Base-by-base conservation (phyloP, 164 flowering plant species). In the Euptelea pleiosperma region DNA sequence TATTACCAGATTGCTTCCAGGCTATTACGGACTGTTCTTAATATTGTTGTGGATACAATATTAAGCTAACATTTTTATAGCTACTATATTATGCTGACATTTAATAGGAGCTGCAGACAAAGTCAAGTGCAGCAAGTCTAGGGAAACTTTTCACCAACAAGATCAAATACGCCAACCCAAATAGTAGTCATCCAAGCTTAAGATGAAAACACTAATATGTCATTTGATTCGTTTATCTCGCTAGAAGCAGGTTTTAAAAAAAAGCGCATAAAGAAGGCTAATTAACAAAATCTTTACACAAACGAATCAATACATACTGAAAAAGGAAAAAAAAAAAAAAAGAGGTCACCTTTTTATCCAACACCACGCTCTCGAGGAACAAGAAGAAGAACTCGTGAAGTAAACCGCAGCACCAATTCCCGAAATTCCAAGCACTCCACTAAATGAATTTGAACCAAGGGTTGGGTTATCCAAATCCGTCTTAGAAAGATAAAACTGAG, bases 391-490 rank as follows among this genome's bases (percentile, higher is more conserved):
- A 16, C 62, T 67, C n/a, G 47, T 48, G 48, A 83, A 84, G 62
- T 65, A 65, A 57, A 83, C 74, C 19, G 96, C 91, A 44, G 83
- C 69, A 26, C 98, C 97, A 52, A 89, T 66, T 36, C 94, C 98
- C 65, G 85, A 87, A 69, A 79, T 65, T 33, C 85, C 96, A 36
- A 70, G 76, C 22, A 65, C 70, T 52, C 64, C 68, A 30, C 67
- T 70, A 61, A 70, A 24, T 45, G 58, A 52, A 36, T 65, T 57
- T 8, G 78, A 71, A 29, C 73, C 72, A 52, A 10, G 57, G 0
- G 69, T 15, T 21, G 71, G 60, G 11, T 73, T 58, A 11, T 77
- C 77, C 8, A 46, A 52, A 44, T 77, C 80, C 58, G 22, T 37
- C 42, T 77, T 80, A 30, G 90, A 86, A 41, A 89, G 67, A 69